Percentiles rank a stretch among this genome's conserved stretches.
phyloP scores from a whole-genome alignment of 108 stramenopile genomes.

The Cyclotella choctawhatcheeana region DNA sequence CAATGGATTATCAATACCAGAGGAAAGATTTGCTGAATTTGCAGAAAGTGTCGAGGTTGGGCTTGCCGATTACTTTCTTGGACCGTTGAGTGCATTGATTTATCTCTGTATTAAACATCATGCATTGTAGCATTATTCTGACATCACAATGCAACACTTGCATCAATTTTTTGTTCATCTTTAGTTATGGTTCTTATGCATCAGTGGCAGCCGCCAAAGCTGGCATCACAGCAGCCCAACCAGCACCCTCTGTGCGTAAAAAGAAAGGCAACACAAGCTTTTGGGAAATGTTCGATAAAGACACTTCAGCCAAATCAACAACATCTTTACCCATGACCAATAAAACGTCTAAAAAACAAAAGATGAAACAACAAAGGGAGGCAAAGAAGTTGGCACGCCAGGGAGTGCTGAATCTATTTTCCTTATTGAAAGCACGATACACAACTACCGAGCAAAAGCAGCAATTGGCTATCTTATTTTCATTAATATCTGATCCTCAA shows the following conservation, averaged over 20 bases:
- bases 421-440: constrained; percentile 85
- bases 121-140: not conserved
- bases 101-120: not conserved
- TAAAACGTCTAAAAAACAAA: constrained; percentile 5
- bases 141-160: not conserved
- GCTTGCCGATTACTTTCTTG: constrained; percentile 85
- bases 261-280: constrained; percentile 2
- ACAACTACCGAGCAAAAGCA: constrained; percentile 70
- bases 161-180: not conserved
- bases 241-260: constrained; percentile 53
- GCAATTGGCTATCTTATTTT: constrained; percentile 91
- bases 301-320: not conserved
- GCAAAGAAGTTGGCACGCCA: constrained; percentile 54
- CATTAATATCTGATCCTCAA: constrained; percentile 69
- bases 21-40: constrained; percentile 79
- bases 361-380: constrained; percentile 28
- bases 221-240: constrained; percentile 60
- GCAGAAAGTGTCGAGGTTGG: constrained; percentile 86
- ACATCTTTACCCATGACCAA: not conserved
- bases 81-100: constrained; percentile 41
- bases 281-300: constrained; percentile 17
- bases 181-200: constrained; percentile 75
- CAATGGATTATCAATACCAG: constrained; percentile 5
- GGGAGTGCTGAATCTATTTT: constrained; percentile 81
- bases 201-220: constrained; percentile 73